A percentile compares a stretch with the other conserved stretches of the same genome.
Evolutionary conservation across 1,284 basidiomycete species (phyloP).

Genomic region (Boletellus dicymbophilus): DNA sequence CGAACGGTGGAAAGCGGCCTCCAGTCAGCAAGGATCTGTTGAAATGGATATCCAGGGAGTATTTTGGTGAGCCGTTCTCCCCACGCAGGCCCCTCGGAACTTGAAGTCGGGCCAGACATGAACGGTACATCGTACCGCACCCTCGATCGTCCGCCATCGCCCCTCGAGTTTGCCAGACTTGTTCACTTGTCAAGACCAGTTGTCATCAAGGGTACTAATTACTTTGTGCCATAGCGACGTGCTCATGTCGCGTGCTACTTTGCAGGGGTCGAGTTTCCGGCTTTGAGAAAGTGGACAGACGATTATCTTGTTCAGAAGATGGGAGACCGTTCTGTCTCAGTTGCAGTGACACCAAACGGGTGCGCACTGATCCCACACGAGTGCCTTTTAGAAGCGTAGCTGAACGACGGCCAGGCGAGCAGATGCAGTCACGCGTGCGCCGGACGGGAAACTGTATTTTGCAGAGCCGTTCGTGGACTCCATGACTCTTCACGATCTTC

Average conservation of each 20-base stretch:
- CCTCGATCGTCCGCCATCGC: constrained; percentile 58
- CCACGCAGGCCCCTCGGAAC: neutral
- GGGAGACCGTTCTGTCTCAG: constrained; percentile 58
- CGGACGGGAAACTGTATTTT: constrained; percentile 68
- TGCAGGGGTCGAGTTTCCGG: constrained; percentile 44
- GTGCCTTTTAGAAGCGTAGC: neutral
- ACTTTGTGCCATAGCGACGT: neutral
- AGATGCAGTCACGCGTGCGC: constrained; percentile 69
- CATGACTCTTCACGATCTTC: constrained; percentile 64
- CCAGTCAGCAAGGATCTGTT: constrained; percentile 23
- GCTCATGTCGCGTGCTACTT: neutral
- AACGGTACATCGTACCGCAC: constrained; percentile 62
- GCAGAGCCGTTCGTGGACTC: constrained; percentile 72
- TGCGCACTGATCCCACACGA: constrained; percentile 33
- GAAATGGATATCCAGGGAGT: constrained; percentile 54
- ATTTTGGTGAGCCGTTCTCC: constrained; percentile 43
- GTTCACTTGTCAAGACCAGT: constrained; percentile 79
- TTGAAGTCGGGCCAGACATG: constrained; percentile 46
- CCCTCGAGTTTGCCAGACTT: constrained; percentile 74
- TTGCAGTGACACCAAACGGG: constrained; percentile 88
- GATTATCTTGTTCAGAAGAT: constrained; percentile 60
- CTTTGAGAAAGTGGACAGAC: constrained; percentile 57
- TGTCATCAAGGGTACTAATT: constrained; percentile 62
- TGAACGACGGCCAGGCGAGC: constrained; percentile 35
- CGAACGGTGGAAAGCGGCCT: constrained; percentile 12